These are phyloP conservation scores for Trifolium fragiferum DNA, from an alignment of 306 rosid genomes.

Conservation along the genomic window DNA sequence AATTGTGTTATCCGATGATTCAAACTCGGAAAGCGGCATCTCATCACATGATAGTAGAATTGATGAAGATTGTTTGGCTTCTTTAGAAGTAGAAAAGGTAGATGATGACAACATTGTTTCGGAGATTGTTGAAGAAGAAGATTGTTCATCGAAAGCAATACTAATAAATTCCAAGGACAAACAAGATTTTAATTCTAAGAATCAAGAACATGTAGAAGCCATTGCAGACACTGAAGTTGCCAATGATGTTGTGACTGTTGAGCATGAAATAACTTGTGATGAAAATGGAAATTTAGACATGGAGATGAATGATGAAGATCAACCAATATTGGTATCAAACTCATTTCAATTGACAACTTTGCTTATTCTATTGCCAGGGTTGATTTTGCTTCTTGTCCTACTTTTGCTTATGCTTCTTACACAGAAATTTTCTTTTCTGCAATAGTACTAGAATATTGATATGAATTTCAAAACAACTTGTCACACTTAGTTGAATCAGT, in stretches of 20 bases:
- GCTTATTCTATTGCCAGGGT: not conserved
- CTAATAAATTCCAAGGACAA: not conserved
- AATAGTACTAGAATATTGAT: not conserved
- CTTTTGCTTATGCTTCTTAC: not conserved
- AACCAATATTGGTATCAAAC: not conserved
- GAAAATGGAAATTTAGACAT: not conserved
- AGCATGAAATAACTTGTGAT: not conserved
- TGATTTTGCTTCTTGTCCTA: not conserved
- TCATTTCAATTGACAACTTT: not conserved
- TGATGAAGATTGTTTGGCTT: not conserved
- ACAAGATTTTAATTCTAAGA: too few relatives aligned
- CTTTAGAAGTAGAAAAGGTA: slow-evolving; percentile 4
- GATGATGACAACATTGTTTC: not conserved
- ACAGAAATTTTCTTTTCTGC: not conserved
- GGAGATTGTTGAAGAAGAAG: not conserved
- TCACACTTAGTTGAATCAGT: not conserved
- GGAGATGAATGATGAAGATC: not conserved
- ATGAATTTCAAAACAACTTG: not conserved
- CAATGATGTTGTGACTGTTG: not conserved
- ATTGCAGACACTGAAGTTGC: not conserved
- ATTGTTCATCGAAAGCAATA: not conserved
- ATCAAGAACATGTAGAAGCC: not conserved
- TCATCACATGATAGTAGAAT: not conserved
- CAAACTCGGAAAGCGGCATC: slow-evolving; percentile 31
- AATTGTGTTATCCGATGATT: slow-evolving; percentile 34